Conservation (phyloP, 257 asterid species). For the Solanum ossicruentum region DNA sequence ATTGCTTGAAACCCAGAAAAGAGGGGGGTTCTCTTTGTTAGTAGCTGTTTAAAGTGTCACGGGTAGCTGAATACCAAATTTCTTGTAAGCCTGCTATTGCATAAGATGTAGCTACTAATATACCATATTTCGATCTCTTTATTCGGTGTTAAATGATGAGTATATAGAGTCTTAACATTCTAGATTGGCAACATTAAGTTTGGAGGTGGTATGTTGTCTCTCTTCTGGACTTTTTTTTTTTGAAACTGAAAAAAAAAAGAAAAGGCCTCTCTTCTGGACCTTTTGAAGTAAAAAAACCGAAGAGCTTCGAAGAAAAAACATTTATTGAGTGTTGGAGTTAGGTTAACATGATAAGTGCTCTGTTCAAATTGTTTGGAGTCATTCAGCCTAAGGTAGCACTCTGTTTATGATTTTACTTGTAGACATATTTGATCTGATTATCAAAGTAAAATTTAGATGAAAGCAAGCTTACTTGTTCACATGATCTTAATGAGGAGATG, state of each 20-base stretch:
- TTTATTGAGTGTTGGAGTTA: neutral
- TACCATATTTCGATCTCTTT: neutral
- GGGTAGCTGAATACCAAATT: neutral
- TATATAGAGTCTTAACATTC: neutral
- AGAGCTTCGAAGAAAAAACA: neutral
- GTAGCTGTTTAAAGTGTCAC: neutral
- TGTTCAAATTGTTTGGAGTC: neutral
- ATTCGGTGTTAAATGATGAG: neutral
- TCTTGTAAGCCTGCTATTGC: neutral
- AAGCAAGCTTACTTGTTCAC: neutral
- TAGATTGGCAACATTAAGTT: neutral
- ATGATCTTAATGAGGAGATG: neutral
- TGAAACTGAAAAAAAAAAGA: neutral
- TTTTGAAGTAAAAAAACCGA: neutral
- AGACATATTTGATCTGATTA: neutral
- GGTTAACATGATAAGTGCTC: neutral
- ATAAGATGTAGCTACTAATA: neutral
- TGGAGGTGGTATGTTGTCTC: neutral
- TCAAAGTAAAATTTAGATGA: neutral
- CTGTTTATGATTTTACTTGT: neutral
- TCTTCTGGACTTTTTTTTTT: neutral
- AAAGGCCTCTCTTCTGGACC: neutral
- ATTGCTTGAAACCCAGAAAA: neutral
- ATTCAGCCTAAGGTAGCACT: neutral
- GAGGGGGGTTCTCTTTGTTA: neutral